These are phyloP conservation scores for Penicillium antarcticum DNA, from an alignment of 495 filamentous ascomycete genomes.

Conservation along the genomic window DNA sequence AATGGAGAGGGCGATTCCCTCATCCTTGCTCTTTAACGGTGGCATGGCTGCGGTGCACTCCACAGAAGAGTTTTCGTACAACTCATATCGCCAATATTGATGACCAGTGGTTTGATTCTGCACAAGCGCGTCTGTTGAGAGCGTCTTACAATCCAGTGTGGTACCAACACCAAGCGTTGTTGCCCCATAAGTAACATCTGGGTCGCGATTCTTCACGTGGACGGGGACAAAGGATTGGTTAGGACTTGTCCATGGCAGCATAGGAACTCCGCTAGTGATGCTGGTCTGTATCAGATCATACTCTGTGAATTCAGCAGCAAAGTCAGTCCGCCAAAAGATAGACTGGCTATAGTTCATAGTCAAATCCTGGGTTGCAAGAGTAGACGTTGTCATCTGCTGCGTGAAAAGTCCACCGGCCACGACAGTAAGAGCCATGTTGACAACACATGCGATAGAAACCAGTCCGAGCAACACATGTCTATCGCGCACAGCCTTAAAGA, in stretches of 20 bases:
- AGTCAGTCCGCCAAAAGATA: constrained; percentile 30
- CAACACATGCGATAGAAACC: constrained; percentile 34
- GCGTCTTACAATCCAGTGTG: constrained; percentile 24
- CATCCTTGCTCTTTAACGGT: constrained; percentile 15
- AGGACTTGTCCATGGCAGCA: constrained; percentile 36
- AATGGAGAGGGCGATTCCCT: constrained; percentile 32
- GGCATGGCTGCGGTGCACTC: constrained; percentile 31
- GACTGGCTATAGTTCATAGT: constrained; percentile 35
- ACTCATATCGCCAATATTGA: constrained; percentile 29
- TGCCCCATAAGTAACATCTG: constrained; percentile 28
- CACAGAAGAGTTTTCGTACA: constrained; percentile 23
- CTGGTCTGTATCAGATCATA: constrained; percentile 42
- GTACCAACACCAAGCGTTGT: constrained; percentile 33
- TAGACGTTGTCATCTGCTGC: constrained; percentile 31
- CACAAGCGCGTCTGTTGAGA: constrained; percentile 17
- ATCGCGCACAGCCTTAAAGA: constrained; percentile 32
- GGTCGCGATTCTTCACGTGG: constrained; percentile 18
- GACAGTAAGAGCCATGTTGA: constrained; percentile 33
- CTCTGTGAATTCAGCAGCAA: constrained; percentile 38
- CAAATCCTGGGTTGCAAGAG: constrained; percentile 21
- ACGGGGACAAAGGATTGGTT: constrained; percentile 37
- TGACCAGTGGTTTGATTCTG: constrained; percentile 8
- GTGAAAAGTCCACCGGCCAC: constrained; percentile 39
- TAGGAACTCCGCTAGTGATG: constrained; percentile 35
- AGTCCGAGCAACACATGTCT: constrained; percentile 30